These are phyloP conservation scores for Monosporascus sp. DNA, from an alignment of 2,329 filamentous ascomycete species.

Conservation along the genomic window DNA sequence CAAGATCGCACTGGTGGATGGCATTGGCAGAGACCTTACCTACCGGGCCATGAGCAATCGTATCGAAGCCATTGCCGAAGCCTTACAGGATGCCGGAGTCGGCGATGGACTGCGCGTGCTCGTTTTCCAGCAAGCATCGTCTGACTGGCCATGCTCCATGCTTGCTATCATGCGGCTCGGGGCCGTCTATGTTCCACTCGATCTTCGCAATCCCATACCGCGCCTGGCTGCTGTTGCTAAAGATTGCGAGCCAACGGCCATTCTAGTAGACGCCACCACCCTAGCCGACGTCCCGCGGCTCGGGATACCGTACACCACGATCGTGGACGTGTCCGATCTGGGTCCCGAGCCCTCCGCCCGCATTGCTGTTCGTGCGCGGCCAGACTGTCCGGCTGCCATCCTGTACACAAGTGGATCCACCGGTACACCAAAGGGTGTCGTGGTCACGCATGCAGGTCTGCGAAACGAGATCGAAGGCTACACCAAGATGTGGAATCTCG, in stretches of 20 bases:
- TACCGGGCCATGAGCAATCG: conserved; percentile 29
- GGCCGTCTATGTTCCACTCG: conserved; percentile 27
- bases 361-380: neutral
- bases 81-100: conserved; percentile 16
- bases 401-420: conserved; percentile 19
- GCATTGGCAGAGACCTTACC: conserved; percentile 13
- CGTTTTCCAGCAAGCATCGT: neutral
- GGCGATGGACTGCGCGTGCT: conserved; percentile 2
- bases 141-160: conserved; percentile 7
- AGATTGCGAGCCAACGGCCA: conserved; percentile 21
- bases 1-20: conserved; percentile 9
- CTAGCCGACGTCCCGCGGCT: neutral
- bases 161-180: conserved; percentile 22
- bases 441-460: conserved; percentile 18
- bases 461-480: conserved; percentile 19
- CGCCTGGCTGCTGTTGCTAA: conserved; percentile 24
- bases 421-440: conserved; percentile 31
- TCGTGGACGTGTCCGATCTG: too few relatives aligned
- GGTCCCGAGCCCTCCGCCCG: too few relatives aligned
- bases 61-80: conserved; percentile 27
- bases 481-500: conserved; percentile 6
- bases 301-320: too few relatives aligned
- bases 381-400: conserved; percentile 4
- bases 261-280: conserved; percentile 19
- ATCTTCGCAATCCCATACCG: conserved; percentile 17